Percentiles rank a stretch among this genome's conserved stretches.
Evolutionary conservation across 148 eudicot genomes (phyloP).

Genomic region (Camellia sinensis): DNA sequence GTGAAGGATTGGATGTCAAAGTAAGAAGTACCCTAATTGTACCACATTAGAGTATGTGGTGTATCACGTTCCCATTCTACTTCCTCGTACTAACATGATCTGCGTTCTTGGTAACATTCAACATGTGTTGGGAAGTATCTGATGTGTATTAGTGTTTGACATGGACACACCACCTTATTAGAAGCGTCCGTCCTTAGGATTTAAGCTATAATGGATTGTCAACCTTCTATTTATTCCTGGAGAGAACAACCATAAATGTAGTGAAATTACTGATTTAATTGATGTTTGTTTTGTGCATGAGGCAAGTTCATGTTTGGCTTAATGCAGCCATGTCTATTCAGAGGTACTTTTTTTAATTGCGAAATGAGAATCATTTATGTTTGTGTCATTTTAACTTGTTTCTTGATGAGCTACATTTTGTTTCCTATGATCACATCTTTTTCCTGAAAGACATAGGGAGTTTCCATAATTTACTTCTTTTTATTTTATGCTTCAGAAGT

Average conservation of each 20-base stretch:
- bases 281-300: neutral
- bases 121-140: too few species aligned
- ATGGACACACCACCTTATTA: too few species aligned
- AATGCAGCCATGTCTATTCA: neutral
- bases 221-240: neutral
- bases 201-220: neutral
- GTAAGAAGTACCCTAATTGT: neutral
- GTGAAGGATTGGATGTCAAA: too few species aligned
- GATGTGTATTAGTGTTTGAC: too few species aligned
- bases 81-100: too few species aligned
- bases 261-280: neutral
- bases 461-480: neutral
- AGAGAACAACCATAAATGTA: neutral
- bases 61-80: too few species aligned
- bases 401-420: slow-evolving; percentile 7
- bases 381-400: neutral
- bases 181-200: neutral
- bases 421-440: neutral
- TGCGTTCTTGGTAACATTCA: too few species aligned
- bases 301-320: neutral
- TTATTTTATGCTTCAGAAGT: slow-evolving; percentile 2
- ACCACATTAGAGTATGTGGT: too few species aligned
- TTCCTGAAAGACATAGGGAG: neutral
- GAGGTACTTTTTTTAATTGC: neutral
- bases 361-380: neutral